Percentiles rank a stretch among this genome's conserved stretches.
Conservation (phyloP, 352 stramenopile species). For the Stramenopiles sp. region DNA sequence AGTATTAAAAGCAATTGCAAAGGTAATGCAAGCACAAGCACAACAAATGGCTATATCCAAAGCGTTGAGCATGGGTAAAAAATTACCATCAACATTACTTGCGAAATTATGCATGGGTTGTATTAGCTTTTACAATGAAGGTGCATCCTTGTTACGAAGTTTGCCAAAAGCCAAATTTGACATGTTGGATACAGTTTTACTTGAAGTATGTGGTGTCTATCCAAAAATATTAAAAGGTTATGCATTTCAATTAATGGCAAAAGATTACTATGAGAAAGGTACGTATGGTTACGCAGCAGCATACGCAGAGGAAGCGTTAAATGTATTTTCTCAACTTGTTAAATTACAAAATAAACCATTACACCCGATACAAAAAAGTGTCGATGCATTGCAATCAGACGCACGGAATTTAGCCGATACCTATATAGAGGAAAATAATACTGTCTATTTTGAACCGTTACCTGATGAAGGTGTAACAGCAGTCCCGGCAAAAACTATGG, state of each 20-base stretch:
- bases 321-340: neutral
- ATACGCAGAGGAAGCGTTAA: neutral
- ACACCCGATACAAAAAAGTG: neutral
- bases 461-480: neutral
- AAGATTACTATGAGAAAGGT: conserved; percentile 2
- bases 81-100: neutral
- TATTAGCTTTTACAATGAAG: neutral
- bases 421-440: conserved; percentile 4
- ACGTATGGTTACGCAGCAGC: neutral
- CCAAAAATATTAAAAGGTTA: neutral
- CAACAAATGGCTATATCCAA: conserved; percentile 6
- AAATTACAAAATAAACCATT: neutral
- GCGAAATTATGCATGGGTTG: neutral
- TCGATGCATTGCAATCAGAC: neutral
- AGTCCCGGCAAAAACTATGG: neutral
- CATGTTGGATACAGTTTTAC: neutral
- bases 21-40: neutral
- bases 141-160: neutral
- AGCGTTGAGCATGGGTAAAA: neutral
- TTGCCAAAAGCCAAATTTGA: neutral
- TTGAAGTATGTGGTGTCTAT: neutral
- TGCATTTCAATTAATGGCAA: neutral
- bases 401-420: neutral
- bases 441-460: neutral
- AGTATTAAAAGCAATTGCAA: conserved; percentile 1